Evolutionary conservation across 495 filamentous ascomycete species (phyloP).

Genomic region (Melanomma pulvis-pyrius): DNA sequence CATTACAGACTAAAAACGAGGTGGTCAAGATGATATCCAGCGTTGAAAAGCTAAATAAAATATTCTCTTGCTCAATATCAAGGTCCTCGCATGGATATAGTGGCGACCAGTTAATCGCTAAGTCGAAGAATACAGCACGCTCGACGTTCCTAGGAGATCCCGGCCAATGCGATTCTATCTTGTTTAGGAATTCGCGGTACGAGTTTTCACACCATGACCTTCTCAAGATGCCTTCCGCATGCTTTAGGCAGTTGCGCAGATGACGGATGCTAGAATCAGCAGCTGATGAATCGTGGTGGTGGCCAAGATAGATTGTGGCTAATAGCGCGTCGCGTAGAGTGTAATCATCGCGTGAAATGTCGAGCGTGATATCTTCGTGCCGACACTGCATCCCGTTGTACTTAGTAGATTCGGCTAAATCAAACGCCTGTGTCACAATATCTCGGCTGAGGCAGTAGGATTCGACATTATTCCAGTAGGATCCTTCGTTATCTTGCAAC

Average conservation of each 20-base stretch:
- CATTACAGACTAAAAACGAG: not conserved
- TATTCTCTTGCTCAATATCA: not conserved
- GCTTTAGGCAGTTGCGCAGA: not conserved
- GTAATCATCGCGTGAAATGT: not conserved
- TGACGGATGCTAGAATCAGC: not conserved
- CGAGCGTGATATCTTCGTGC: not conserved
- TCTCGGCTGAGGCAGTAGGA: not conserved
- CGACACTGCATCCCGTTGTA: not conserved
- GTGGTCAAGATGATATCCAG: not conserved
- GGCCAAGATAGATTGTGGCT: not conserved
- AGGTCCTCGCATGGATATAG: not conserved
- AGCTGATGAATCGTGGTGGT: not conserved
- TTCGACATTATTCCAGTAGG: not conserved
- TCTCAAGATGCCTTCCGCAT: not conserved
- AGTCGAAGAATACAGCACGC: not conserved
- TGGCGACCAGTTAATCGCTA: not conserved
- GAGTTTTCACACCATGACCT: not conserved
- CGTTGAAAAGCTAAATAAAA: not conserved
- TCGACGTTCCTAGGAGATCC: not conserved
- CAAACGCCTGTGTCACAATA: not conserved
- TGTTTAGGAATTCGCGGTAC: not conserved
- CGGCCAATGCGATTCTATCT: not conserved
- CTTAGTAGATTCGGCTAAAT: not conserved
- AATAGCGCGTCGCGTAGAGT: not conserved
- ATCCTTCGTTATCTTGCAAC: not conserved